Conservation (phyloP, 495 filamentous ascomycete genomes). For the Hypoxylon lienhwacheense region DNA sequence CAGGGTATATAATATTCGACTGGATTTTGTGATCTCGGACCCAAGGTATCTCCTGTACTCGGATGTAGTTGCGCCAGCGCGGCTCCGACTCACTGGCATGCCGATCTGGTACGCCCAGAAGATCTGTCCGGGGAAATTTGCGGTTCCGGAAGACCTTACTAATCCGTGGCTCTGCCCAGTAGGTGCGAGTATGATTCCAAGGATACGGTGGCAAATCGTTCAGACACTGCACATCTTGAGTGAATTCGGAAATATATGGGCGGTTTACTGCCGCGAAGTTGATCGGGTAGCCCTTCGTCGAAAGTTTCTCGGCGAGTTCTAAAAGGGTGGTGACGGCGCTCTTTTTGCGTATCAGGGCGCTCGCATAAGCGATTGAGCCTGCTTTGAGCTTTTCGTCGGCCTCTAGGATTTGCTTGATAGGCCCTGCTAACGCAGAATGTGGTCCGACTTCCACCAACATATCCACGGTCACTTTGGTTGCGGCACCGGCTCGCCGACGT, state of each 20-base stretch:
- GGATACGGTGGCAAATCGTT: slow-evolving; percentile 42
- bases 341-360: slow-evolving; percentile 19
- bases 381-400: slow-evolving; percentile 5
- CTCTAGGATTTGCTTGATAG: slow-evolving; percentile 31
- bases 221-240: background rate
- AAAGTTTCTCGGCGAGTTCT: slow-evolving; percentile 38
- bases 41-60: slow-evolving; percentile 46
- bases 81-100: slow-evolving; percentile 43
- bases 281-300: slow-evolving; percentile 2
- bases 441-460: slow-evolving; percentile 56
- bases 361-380: slow-evolving; percentile 34
- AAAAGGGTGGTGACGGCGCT: slow-evolving; percentile 36
- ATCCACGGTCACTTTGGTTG: slow-evolving; percentile 13
- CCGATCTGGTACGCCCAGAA: slow-evolving; percentile 48
- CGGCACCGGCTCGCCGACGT: background rate
- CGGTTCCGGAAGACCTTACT: slow-evolving; percentile 28
- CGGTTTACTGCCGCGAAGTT: slow-evolving; percentile 9
- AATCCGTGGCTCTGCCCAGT: slow-evolving; percentile 49
- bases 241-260: background rate
- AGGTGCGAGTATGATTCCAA: slow-evolving; percentile 51
- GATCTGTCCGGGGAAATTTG: slow-evolving; percentile 38
- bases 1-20: slow-evolving; percentile 46
- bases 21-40: slow-evolving; percentile 48
- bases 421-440: slow-evolving; percentile 54
- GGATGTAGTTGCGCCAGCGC: slow-evolving; percentile 45